These are phyloP conservation scores for Massarina eburnea DNA, from an alignment of 2,329 filamentous ascomycete genomes.

Conservation along the genomic window DNA sequence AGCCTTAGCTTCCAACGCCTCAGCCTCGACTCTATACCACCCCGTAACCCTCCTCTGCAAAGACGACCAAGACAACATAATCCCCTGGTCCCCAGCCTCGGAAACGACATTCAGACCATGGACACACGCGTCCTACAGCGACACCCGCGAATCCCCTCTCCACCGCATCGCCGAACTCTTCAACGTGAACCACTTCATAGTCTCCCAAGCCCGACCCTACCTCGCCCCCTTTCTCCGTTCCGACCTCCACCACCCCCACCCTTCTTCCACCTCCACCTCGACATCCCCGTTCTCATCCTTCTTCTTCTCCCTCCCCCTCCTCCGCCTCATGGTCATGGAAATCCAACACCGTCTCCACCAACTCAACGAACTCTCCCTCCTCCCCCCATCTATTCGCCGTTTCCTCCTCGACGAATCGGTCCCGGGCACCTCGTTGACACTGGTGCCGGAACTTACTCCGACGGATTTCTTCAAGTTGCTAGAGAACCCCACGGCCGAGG, in stretches of 20 bases:
- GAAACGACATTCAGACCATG: constrained; percentile 69
- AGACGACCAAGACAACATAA: constrained; percentile 69
- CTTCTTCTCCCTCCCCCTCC: constrained; percentile 45
- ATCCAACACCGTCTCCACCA: constrained; percentile 79
- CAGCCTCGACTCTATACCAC: constrained; percentile 66
- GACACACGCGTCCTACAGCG: constrained; percentile 63
- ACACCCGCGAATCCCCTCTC: constrained; percentile 65
- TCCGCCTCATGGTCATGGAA: constrained; percentile 73
- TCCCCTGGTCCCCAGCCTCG: constrained; percentile 68
- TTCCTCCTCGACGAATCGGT: constrained; percentile 83
- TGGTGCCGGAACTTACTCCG: constrained; percentile 77
- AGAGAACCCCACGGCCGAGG: constrained; percentile 77
- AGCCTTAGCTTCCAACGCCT: constrained; percentile 73
- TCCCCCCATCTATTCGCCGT: constrained; percentile 70
- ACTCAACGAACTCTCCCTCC: constrained; percentile 72
- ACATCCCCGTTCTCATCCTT: constrained; percentile 47
- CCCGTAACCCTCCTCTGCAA: constrained; percentile 75
- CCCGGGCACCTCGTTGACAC: constrained; percentile 73
- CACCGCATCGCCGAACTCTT: constrained; percentile 78
- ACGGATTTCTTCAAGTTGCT: constrained; percentile 76
- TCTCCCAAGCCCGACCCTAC: constrained; percentile 89
- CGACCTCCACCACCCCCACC: constrained; percentile 73
- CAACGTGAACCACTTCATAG: constrained; percentile 93
- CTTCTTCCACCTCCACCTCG: constrained; percentile 58
- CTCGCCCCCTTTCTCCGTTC: constrained; percentile 81